Evolutionary conservation across 2,329 filamentous ascomycete genomes (phyloP), one percentile per base, ranked within the genome.

Genomic region (Periglandula ipomoeae): DNA sequence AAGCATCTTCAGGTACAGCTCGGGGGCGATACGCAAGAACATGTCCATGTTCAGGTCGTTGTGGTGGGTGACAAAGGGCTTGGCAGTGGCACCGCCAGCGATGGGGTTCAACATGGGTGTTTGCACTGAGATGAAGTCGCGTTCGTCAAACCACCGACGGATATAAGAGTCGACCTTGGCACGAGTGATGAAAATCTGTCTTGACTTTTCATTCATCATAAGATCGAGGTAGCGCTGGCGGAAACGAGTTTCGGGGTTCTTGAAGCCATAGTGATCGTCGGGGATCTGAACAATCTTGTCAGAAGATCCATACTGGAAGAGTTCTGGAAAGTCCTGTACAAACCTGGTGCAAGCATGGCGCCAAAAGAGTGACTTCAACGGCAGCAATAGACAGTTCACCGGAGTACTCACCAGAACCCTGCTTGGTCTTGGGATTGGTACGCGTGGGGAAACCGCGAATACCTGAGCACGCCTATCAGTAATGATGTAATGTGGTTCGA

Each of bases 81-180:
- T 89, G 51, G 93, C 93, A 1, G 93, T 97, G 30, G 93, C 93
- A 64, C 93, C 93, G 58, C 93, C 94, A 26, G 93, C 89, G 63
- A 95, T 95, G 61, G 87, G 81, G 66, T 95, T 94, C 79, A 98
- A 90, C 81, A 97, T 96, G 5, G 93, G 91, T 0, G 93, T 98
- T 71, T 97, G 89, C 23, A 97, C 90, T 66, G 96, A 90, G 49
- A 89, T 76, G 67, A 98, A 98, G 60, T 91, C 87, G 47, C 85
- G 79, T 58, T 84, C 79, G 60, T 96, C 87, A 58, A 98, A 88
- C 76, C 85, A 98, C 59, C 81, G 79, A 57, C 93, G 87, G 57
- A 98, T 85, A 65, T 89, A 96, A 53, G 80, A 82, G 63, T 95
- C 81, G 61, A 97, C 90, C 78, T 88, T 89, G 61, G 88, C 82